Percentiles rank a stretch among this genome's conserved stretches.
Evolutionary conservation across 2,329 filamentous ascomycete species (phyloP).

Genomic region (Cordyceps sp.): DNA sequence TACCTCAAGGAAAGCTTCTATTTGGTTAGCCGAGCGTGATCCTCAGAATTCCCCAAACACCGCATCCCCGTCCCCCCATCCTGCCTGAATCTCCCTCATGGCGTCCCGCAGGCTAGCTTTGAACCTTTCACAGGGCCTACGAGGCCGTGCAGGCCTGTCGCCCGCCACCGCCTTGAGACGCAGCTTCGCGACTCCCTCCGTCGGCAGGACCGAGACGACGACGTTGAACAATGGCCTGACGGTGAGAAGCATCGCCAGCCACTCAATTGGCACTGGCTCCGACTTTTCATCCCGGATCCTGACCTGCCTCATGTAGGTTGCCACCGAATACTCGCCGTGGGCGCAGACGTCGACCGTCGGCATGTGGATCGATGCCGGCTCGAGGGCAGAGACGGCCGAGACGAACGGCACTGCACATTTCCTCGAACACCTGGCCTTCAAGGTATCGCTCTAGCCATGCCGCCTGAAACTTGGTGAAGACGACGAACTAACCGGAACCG

Average conservation of each 20-base stretch:
- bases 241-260: slow-evolving; percentile 32
- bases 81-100: slow-evolving; percentile 43
- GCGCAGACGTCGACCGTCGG: slow-evolving; percentile 96
- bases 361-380: slow-evolving; percentile 98
- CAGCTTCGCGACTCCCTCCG: slow-evolving; percentile 72
- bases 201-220: slow-evolving; percentile 83
- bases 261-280: slow-evolving; percentile 20
- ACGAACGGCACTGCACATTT: slow-evolving; percentile 99
- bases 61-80: slow-evolving; percentile 26
- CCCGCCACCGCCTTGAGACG: slow-evolving; percentile 62
- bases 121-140: slow-evolving; percentile 81
- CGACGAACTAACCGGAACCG: neutral
- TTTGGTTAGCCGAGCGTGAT: slow-evolving; percentile 25
- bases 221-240: slow-evolving; percentile 97
- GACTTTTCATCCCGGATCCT: slow-evolving; percentile 8
- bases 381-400: slow-evolving; percentile 92
- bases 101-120: slow-evolving; percentile 94
- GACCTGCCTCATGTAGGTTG: slow-evolving; percentile 46
- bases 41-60: slow-evolving; percentile 37
- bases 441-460: slow-evolving; percentile 40
- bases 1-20: slow-evolving; percentile 27
- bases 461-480: no score
- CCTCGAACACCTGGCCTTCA: slow-evolving; percentile 98
- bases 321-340: slow-evolving; percentile 94
- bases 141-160: slow-evolving; percentile 72